Base-by-base conservation (phyloP, 352 stramenopile species). In the Blastocystis sp. region DNA sequence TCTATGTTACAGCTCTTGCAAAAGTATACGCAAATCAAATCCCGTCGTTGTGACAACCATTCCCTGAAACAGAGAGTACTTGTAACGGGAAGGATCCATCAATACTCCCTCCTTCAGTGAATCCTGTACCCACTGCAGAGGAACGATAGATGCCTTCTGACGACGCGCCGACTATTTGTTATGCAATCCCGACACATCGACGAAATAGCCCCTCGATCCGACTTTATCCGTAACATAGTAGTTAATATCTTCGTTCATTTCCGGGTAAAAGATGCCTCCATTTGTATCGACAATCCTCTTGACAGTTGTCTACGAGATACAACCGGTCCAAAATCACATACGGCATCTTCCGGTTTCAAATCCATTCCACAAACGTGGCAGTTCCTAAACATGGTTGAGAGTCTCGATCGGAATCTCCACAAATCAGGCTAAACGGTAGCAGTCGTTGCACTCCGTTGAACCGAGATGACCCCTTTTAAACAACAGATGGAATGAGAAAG, bases 11-110 rank as follows among this genome's bases (percentile, higher is more conserved):
- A 29, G 18, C 9, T 42, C 3, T 21, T 18, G 21, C 16, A 29
- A 8, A 40, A 42, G 0, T 42, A 32, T 64, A 81, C 69, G 40
- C n/a, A 63, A 40, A n/a, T 81, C 48, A 44, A 81, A 81, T 64
- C 69, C 69, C 21, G 69, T 81, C 24, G 69, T 81, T 7, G 69
- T 63, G 4, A 81, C 69, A 9, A 81, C 69, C 14, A 81, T 81
- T 18, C 69, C 69, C 48, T 81, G 42, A 65, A 81, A 81, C 69
- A 81, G 40, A 49, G 27, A 40, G 21, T 63, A 57, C 18, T 21
- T 32, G 34, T 81, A 81, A 29, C 44, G 6, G 6, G 48, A 27
- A 81, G 24, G 24, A 81, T 61, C 69, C 18, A 46, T 34, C 16
- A 81, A 64, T 46, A 14, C 9, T 36, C 48, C 48, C 11, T 42